Evolutionary conservation across 2,329 filamentous ascomycete species (phyloP).

Genomic region (Aspergillus ochraceus): DNA sequence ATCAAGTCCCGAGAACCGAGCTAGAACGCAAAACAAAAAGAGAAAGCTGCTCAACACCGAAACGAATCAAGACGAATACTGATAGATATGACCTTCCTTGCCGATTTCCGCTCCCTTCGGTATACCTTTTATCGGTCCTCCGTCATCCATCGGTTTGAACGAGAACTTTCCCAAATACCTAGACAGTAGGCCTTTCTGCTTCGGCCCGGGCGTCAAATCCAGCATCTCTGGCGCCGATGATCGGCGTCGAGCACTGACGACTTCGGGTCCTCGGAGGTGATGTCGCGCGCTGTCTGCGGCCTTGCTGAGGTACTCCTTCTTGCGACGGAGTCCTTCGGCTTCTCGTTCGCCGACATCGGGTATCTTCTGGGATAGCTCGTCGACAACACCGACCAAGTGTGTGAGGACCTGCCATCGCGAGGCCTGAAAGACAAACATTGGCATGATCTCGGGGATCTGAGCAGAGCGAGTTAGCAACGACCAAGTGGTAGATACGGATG

Average conservation of each 20-base stretch:
- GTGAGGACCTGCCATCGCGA: constrained; percentile 76
- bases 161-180: constrained; percentile 19
- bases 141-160: constrained; percentile 25
- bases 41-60: neutral
- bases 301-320: constrained; percentile 68
- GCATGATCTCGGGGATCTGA: constrained; percentile 81
- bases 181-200: constrained; percentile 25
- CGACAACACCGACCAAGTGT: constrained; percentile 65
- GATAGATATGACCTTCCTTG: constrained; percentile 39
- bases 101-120: constrained; percentile 50
- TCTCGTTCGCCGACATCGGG: constrained; percentile 43
- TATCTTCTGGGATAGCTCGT: constrained; percentile 51
- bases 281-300: constrained; percentile 75
- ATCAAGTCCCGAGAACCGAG: neutral
- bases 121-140: constrained; percentile 61
- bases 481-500: neutral
- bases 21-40: neutral
- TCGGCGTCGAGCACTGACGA: constrained; percentile 72
- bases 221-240: constrained; percentile 22
- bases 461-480: neutral
- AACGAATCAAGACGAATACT: constrained; percentile 15
- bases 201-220: constrained; percentile 29
- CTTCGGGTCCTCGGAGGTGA: constrained; percentile 78
- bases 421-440: constrained; percentile 82
- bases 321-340: constrained; percentile 44